Percentiles rank a stretch among this genome's conserved stretches.
Evolutionary conservation across 805 yeast species (phyloP).

Genomic region (Monosporozyma unispora): DNA sequence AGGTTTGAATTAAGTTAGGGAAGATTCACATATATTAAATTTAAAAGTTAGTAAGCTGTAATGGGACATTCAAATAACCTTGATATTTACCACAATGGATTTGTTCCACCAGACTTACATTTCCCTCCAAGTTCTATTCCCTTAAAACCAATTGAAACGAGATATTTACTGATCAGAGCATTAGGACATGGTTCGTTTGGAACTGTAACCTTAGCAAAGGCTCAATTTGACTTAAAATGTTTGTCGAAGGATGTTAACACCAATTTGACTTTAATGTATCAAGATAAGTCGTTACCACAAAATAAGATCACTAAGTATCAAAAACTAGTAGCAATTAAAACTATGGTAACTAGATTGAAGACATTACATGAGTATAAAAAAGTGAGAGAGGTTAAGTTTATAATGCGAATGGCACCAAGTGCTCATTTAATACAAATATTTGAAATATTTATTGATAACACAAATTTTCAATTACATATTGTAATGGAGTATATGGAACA

Average conservation of each 20-base stretch:
- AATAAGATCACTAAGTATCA: constrained; percentile 29
- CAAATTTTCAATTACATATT: constrained; percentile 54
- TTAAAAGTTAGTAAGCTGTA: too few relatives aligned
- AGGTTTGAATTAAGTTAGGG: too few relatives aligned
- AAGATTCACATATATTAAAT: too few relatives aligned
- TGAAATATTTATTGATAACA: constrained; percentile 70
- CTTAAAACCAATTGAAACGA: constrained; percentile 32
- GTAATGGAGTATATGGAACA: constrained; percentile 86
- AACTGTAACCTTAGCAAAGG: constrained; percentile 54
- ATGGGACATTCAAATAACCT: too few relatives aligned
- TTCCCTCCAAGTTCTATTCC: constrained; percentile 38
- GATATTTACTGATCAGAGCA: constrained; percentile 43
- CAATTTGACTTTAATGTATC: constrained; percentile 40
- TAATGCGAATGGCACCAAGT: constrained; percentile 61
- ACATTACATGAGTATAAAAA: constrained; percentile 46
- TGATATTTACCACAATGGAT: constrained; percentile 3
- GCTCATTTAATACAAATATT: constrained; percentile 61
- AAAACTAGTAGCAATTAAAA: constrained; percentile 67
- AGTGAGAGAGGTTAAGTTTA: constrained; percentile 61
- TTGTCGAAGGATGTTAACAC: constrained; percentile 5
- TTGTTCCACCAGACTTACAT: constrained; percentile 31
- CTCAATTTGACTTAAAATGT: constrained; percentile 19
- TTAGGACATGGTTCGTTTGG: constrained; percentile 77
- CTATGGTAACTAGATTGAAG: constrained; percentile 51
- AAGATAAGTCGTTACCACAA: constrained; percentile 18